phyloP scores from a whole-genome alignment of 331 rosid species.

The Malus hybrid region DNA sequence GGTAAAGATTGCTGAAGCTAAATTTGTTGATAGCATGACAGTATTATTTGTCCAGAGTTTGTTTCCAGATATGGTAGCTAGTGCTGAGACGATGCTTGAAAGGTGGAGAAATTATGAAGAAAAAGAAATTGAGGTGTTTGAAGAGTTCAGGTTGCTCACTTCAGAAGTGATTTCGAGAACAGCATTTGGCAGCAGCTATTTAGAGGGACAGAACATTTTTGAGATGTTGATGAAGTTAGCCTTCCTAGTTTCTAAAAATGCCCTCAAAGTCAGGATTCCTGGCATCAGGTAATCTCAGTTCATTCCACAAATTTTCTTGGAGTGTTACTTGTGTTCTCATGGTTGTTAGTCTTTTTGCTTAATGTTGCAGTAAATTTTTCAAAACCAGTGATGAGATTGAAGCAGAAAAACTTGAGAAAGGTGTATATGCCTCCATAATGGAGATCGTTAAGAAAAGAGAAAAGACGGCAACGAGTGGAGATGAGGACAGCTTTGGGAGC shows the following conservation, averaged over 20 bases:
- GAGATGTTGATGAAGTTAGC: not conserved
- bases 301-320: too few species aligned
- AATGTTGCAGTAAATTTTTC: not conserved
- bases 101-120: not conserved
- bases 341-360: not conserved
- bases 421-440: not conserved
- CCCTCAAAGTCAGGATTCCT: not conserved
- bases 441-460: conserved; percentile 4
- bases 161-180: not conserved
- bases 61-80: not conserved
- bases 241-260: not conserved
- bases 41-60: not conserved
- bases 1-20: not conserved
- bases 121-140: not conserved
- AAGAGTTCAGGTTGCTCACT: not conserved
- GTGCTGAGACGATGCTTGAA: not conserved
- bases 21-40: not conserved
- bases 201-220: too few species aligned
- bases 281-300: not conserved
- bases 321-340: not conserved
- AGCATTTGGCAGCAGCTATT: not conserved
- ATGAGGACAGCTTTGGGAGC: not conserved
- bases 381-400: conserved; percentile 1
- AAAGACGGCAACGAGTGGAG: not conserved
- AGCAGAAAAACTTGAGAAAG: conserved; percentile 7